Evolutionary conservation across 345 rosid genomes (phyloP), one percentile per base, ranked within the genome.

Genomic region (Triadica sebifera): DNA sequence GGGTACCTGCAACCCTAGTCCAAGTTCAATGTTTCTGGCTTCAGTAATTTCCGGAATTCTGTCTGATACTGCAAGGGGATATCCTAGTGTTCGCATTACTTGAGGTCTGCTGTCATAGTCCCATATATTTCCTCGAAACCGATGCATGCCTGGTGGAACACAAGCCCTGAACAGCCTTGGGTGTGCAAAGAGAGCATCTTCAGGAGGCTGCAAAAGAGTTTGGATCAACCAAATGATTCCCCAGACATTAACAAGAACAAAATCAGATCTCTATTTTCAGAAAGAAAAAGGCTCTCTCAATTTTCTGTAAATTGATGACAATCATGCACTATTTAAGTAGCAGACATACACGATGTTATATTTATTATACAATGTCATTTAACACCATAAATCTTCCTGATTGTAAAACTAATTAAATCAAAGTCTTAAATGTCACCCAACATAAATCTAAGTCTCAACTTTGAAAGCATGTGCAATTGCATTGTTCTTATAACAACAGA

Each of bases 151-250:
- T 4, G 98, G 99, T 0, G 99, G 99, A 62, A 91, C 93, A 60
- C 98, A 95, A 41, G 97, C 96, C 84, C 99, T 90, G 79, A 93
- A 95, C 15, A 93, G 92, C 86, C 98, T 91, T 41, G 99, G 97
- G 78, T 90, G 97, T 58, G 96, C 90, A 66, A 93, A 95, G 43
- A 95, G 88, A 58, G 97, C 98, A 86, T 91, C 98, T 86, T 88
- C 91, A 46, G 96, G 99, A 43, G 97, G 98, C 98, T 93, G 86
- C 45, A 73, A 37, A 65, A 73, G 58, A 75, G 62, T 59, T 17
- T 4, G 51, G 65, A 74, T 70, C 46, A 60, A 20, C 62, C 51
- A 8, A 45, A 59, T 55, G 52, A 68, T 25, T 49, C 34, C 17
- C 52, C 67, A 46, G 69, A 66, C 61, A 76, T 9, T 16, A 8